Percentiles rank a stretch among this genome's conserved stretches.
Conservation (phyloP, 305 asterid genomes). For the Fraxinus sp. region DNA sequence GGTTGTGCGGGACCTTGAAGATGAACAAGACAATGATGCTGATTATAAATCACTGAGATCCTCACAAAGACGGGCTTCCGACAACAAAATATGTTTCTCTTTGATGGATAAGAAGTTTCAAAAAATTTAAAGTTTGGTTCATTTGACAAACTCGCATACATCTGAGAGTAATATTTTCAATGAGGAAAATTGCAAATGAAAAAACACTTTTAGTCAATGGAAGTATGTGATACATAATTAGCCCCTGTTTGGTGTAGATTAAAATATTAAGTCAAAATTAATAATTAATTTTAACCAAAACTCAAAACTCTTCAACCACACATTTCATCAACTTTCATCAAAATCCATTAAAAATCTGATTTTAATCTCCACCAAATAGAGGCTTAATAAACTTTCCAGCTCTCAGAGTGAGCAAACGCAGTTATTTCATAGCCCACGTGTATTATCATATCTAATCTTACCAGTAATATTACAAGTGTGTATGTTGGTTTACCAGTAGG, state of each 20-base stretch:
- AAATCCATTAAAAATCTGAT: neutral
- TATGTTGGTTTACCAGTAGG: neutral
- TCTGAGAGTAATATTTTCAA: neutral
- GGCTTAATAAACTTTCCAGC: neutral
- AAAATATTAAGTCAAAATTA: neutral
- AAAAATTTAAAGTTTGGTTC: neutral
- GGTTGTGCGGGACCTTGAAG: neutral
- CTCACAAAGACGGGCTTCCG: neutral
- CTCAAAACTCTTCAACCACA: neutral
- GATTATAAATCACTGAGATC: neutral
- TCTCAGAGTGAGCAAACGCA: neutral
- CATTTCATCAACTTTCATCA: neutral
- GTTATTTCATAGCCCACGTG: neutral
- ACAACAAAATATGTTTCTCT: neutral
- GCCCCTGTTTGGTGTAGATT: neutral
- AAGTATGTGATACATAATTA: neutral
- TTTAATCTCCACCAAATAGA: neutral
- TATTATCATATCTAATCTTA: neutral
- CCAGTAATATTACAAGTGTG: neutral
- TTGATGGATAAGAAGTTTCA: neutral
- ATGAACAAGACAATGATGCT: neutral
- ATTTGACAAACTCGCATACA: neutral
- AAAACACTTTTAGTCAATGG: neutral
- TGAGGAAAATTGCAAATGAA: neutral
- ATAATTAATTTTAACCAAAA: neutral